Conservation (phyloP, 352 stramenopile genomes). For the Globisporangium parvum region DNA sequence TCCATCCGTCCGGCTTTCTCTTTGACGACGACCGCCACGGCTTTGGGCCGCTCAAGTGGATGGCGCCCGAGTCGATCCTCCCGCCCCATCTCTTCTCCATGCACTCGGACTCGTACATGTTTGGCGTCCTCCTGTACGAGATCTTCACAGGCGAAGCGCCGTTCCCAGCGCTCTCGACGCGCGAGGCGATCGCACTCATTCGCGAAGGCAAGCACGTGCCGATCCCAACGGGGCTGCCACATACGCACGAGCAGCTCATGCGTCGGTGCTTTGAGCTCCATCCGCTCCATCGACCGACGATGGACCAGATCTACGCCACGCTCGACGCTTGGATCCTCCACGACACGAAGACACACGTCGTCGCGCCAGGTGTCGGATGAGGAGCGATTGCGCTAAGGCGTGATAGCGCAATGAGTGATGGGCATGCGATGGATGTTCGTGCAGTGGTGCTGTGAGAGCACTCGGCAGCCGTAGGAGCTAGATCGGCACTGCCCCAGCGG, state of each 20-base stretch:
- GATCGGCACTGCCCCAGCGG: too few relatives aligned
- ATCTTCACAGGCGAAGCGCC: conserved; percentile 58
- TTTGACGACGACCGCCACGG: conserved; percentile 54
- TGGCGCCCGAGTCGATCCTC: conserved; percentile 60
- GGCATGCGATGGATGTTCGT: too few relatives aligned
- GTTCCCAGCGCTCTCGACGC: conserved; percentile 45
- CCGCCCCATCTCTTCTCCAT: conserved; percentile 65
- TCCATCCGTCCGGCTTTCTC: conserved; percentile 24
- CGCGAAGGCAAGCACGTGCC: conserved; percentile 59
- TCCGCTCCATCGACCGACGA: conserved; percentile 43
- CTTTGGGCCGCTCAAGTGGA: conserved; percentile 72
- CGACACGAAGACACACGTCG: conserved; percentile 30
- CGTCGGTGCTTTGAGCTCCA: conserved; percentile 52
- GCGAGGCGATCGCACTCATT: conserved; percentile 53
- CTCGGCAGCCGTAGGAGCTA: too few relatives aligned
- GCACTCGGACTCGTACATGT: conserved; percentile 74
- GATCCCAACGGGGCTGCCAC: conserved; percentile 36
- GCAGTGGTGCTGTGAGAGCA: too few relatives aligned
- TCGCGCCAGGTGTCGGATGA: neutral
- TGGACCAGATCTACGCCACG: conserved; percentile 64
- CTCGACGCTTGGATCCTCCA: conserved; percentile 51
- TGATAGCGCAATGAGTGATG: too few relatives aligned
- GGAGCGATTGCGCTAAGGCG: too few relatives aligned
- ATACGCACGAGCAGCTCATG: conserved; percentile 47
- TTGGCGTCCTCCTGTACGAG: conserved; percentile 68